phyloP scores from a whole-genome alignment of 2,329 filamentous ascomycete species.

The Phoma sp. region DNA sequence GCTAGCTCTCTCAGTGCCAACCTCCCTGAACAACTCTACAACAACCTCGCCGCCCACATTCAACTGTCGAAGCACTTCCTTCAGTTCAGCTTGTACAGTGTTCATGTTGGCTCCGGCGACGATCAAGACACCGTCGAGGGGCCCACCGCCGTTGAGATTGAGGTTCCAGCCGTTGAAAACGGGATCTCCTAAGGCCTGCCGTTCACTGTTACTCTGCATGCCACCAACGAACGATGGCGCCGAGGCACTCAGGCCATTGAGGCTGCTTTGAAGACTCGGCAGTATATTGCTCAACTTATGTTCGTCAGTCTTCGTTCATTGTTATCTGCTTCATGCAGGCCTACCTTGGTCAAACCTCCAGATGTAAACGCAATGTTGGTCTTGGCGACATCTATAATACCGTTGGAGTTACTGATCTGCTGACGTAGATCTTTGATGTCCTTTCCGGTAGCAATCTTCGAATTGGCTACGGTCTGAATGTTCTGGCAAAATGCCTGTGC shows the following conservation, averaged over 20 bases:
- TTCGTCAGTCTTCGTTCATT: neutral
- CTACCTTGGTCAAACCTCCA: conserved; percentile 8
- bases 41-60: conserved; percentile 6
- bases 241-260: neutral
- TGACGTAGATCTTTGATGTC: conserved; percentile 13
- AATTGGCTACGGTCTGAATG: conserved; percentile 9
- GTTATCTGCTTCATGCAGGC: too few relatives aligned
- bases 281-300: conserved; percentile 7
- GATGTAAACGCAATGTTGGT: conserved; percentile 16
- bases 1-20: conserved; percentile 4
- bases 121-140: conserved; percentile 11
- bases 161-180: conserved; percentile 8
- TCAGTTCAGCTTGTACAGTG: conserved; percentile 6
- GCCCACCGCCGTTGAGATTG: conserved; percentile 12
- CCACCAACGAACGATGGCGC: conserved; percentile 9
- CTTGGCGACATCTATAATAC: conserved; percentile 13
- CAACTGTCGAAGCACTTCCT: conserved; percentile 6
- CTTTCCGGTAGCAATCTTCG: conserved; percentile 9
- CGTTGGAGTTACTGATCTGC: conserved; percentile 7
- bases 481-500: conserved; percentile 11
- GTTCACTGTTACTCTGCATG: conserved; percentile 9
- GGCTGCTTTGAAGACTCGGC: conserved; percentile 1
- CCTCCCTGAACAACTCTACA: conserved; percentile 7
- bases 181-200: conserved; percentile 6
- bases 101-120: conserved; percentile 7